Conservation (phyloP, 2,329 filamentous ascomycete species). For the Talaromyces rugulosus region DNA sequence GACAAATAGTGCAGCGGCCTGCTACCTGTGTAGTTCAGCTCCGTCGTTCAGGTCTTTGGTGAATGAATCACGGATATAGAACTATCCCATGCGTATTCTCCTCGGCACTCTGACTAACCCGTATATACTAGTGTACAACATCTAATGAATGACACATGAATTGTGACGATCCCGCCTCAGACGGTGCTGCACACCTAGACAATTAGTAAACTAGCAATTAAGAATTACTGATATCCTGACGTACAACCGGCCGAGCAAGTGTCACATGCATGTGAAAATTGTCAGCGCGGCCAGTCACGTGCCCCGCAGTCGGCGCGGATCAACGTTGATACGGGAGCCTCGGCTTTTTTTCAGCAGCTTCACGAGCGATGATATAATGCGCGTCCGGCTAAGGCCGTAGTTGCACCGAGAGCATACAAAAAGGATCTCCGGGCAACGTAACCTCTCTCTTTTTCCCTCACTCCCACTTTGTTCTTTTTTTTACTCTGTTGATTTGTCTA, state of each 20-base stretch:
- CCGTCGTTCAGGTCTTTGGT: neutral
- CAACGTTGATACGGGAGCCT: constrained; percentile 25
- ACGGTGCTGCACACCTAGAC: neutral
- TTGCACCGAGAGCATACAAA: constrained; percentile 12
- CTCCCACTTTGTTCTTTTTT: neutral
- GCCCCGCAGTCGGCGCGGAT: constrained; percentile 13
- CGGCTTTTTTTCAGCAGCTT: constrained; percentile 22
- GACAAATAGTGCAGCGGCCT: neutral
- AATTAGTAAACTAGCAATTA: neutral
- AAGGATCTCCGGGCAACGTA: neutral
- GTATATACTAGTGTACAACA: neutral
- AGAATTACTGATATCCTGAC: neutral
- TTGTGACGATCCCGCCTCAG: neutral
- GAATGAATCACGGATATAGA: neutral
- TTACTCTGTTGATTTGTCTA: neutral
- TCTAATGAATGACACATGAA: neutral
- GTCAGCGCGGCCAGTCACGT: neutral
- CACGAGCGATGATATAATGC: constrained; percentile 8
- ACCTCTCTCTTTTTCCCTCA: neutral
- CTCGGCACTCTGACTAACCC: neutral
- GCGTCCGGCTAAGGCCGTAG: constrained; percentile 4
- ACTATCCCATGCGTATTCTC: neutral
- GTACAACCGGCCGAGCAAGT: neutral
- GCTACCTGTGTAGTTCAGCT: neutral
- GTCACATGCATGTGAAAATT: neutral